Percentiles rank a stretch among this genome's conserved stretches.
Evolutionary conservation across 768 basidiomycete species (phyloP).

Genomic region (Collybiopsis confluens): DNA sequence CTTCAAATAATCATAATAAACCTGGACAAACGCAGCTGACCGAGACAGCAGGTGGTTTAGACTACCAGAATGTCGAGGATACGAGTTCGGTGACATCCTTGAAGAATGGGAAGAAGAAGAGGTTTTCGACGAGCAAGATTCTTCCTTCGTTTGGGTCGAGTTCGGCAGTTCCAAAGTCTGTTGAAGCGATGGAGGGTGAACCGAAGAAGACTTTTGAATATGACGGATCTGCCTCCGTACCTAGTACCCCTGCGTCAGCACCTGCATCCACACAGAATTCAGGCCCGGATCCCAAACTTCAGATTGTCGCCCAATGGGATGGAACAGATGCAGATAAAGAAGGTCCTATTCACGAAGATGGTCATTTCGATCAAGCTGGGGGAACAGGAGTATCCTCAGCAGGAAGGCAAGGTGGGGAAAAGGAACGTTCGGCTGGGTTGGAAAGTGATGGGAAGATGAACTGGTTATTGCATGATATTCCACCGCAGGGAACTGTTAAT

Average conservation of each 20-base stretch:
- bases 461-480: constrained; percentile 26
- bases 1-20: background rate
- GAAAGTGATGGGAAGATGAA: constrained; percentile 28
- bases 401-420: background rate
- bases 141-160: background rate
- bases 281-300: background rate
- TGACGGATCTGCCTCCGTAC: background rate
- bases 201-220: background rate
- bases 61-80: background rate
- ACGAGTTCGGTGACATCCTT: background rate
- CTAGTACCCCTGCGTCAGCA: no score
- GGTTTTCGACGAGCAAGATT: background rate
- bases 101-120: background rate
- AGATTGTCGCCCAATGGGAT: constrained; percentile 34
- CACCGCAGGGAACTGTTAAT: constrained; percentile 27
- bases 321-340: constrained; percentile 26
- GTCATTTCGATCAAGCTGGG: background rate
- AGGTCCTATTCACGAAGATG: background rate
- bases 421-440: constrained; percentile 13
- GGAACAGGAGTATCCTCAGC: background rate
- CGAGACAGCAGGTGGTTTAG: background rate
- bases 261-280: background rate
- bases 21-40: background rate
- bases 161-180: no score
- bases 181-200: no score